Base-by-base conservation (phyloP, 495 filamentous ascomycete genomes). In the Terfezia boudieri region DNA sequence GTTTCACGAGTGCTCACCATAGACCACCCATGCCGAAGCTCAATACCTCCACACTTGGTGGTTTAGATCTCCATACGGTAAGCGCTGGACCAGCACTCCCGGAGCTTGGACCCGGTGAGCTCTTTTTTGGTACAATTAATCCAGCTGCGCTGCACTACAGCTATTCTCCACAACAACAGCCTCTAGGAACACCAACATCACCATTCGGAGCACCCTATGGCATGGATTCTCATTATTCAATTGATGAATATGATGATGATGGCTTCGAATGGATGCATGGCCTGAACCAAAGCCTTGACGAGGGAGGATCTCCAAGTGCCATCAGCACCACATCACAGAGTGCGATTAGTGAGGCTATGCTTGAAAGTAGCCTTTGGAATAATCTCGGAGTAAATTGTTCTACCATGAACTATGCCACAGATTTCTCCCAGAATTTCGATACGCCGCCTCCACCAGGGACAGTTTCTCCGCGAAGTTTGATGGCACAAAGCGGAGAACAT, bases 141-240 rank as follows among this genome's bases (percentile, higher is more conserved):
- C 90, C 90, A 16, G 87, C 88, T 58, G 88, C 94, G 61, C 77
- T 99, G 52, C 89, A 96, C 67, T 90, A 90, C 65, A 84, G 75
- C 63, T 84, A 86, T 63, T 86, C 85, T 12, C 86, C 85, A 22
- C 80, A 64, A 16, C 62, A 64, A 37, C 62, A 64, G 43, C 63
- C 75, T 14, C 67, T 86, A 49, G 84, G 87, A 56, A 74, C 71
- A 14, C 71, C 81, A 23, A 72, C 78, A 8, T 88, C 86, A 36
- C 83, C 84, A 4, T 89, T 83, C 65, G 72, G 75, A 17, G 78
- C 76, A 56, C 77, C 73, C 52, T 76, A 80, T 61, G 71, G 76
- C 53, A 71, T 86, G 69, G 58, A 66, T 56, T 66, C 66, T 64
- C 37, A 64, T 61, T 50, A 67, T 66, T 53, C 71, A 70, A 55